Evolutionary conservation across 495 filamentous ascomycete species (phyloP), one percentile per base, ranked within the genome.

Genomic region (Monascus purpureus): DNA sequence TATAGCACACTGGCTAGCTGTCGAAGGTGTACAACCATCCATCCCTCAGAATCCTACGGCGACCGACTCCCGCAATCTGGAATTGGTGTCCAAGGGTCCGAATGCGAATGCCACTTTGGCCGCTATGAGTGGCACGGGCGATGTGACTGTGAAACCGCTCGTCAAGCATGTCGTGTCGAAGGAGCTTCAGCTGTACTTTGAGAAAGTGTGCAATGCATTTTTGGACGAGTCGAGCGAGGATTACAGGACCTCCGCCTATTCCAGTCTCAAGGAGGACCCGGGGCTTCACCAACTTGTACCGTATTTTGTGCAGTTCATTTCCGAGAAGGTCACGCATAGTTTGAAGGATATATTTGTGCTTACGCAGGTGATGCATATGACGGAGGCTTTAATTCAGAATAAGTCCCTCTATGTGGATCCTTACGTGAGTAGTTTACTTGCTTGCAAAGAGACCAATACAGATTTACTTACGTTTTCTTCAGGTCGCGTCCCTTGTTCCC

Each of bases 161-260:
- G 90, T 97, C 25, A 96, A 95, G 53, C 92, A 96, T 45, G 72
- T 94, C 36, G 66, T 97, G 24, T 93, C 83, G 35, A 90, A 93
- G 49, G 90, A 97, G 51, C 72, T 95, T 2, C 80, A 88, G 43
- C 70, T 95, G n/a, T 96, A 95, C 66, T 97, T 95, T 38, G 82
- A 93, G 44, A 93, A 88, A 44, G 78, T 96, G 24, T 84, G 80
- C 55, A 68, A 65, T 38, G 87, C 88, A 2, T 65, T 96, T 13
- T 61, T 93, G 31, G 82, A 96, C 48, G 83, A 87, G 39, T 70
- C 66, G 17, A 80, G 79, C 29, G 85, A 93, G 31, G 74, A 81
- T 32, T 75, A 93, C 45, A 81, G 87, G n/a, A 66, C 72, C 6
- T 88, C 92, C 0, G 92, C 80, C 0, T 66, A 93, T 11, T 76